Conservation (phyloP, 805 yeast species). For the Yarrowia keelungensis region DNA sequence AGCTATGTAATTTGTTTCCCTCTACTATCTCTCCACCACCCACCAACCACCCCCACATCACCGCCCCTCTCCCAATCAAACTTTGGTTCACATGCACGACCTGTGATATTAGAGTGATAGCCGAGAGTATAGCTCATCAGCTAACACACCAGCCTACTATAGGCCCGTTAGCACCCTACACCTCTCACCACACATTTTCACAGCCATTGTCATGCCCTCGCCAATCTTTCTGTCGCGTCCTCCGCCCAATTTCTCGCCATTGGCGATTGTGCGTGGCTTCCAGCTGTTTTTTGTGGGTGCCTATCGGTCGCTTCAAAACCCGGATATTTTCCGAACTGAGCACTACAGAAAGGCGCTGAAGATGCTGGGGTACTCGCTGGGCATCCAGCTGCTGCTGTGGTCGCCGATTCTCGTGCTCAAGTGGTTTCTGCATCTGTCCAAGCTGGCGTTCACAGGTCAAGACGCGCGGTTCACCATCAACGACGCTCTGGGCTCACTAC, state of each 20-base stretch:
- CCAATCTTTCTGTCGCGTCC: conserved; percentile 66
- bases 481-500: conserved; percentile 45
- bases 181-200: neutral
- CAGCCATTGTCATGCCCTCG: conserved; percentile 57
- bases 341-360: conserved; percentile 52
- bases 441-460: conserved; percentile 4
- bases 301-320: conserved; percentile 57
- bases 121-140: neutral
- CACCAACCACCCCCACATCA: neutral
- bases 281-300: conserved; percentile 61
- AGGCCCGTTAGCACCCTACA: neutral
- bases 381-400: conserved; percentile 51
- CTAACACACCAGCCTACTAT: conserved; percentile 1
- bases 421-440: conserved; percentile 44
- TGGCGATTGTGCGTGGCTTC: conserved; percentile 60
- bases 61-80: neutral
- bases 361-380: conserved; percentile 52
- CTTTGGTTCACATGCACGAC: conserved; percentile 27
- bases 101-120: neutral
- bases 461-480: conserved; percentile 40
- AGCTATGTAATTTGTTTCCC: no score
- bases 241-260: conserved; percentile 59
- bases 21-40: neutral
- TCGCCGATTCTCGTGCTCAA: conserved; percentile 46
- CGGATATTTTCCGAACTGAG: conserved; percentile 50